Evolutionary conservation across 1,139 yeast genomes (phyloP).

Genomic region (Nakaseomyces kungkrabaensis): DNA sequence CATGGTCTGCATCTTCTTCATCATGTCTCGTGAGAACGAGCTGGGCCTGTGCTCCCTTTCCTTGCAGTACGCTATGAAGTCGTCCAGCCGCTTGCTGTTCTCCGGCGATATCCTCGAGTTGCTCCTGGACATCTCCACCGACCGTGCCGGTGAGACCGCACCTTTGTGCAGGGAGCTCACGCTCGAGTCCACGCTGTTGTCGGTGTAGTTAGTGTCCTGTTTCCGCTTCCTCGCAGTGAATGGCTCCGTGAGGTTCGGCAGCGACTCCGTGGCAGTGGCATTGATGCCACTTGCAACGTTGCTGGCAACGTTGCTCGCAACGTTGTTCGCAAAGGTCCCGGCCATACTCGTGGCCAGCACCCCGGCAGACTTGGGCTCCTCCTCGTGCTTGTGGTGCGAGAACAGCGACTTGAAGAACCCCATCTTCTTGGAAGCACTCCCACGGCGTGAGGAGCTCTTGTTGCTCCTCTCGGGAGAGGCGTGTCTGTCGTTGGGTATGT

Average conservation of each 20-base stretch:
- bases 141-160: not conserved
- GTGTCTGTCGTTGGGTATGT: not conserved
- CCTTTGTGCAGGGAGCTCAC: too few species aligned
- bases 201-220: not conserved
- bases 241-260: not conserved
- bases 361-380: not conserved
- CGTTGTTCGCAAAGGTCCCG: not conserved
- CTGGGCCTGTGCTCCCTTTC: not conserved
- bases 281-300: too few species aligned
- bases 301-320: too few species aligned
- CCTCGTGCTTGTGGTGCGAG: slow-evolving; percentile 24
- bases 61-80: not conserved
- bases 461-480: not conserved
- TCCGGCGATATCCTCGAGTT: not conserved
- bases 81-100: slow-evolving; percentile 1
- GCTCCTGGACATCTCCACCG: not conserved
- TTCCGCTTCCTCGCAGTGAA: not conserved
- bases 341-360: not conserved
- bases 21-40: not conserved
- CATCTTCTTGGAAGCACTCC: slow-evolving; percentile 16
- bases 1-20: slow-evolving; percentile 3
- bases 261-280: not conserved
- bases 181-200: not conserved
- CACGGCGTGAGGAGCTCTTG: not conserved
- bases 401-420: slow-evolving; percentile 33